phyloP scores from a whole-genome alignment of 768 basidiomycete species.

The Ramaria sp. region DNA sequence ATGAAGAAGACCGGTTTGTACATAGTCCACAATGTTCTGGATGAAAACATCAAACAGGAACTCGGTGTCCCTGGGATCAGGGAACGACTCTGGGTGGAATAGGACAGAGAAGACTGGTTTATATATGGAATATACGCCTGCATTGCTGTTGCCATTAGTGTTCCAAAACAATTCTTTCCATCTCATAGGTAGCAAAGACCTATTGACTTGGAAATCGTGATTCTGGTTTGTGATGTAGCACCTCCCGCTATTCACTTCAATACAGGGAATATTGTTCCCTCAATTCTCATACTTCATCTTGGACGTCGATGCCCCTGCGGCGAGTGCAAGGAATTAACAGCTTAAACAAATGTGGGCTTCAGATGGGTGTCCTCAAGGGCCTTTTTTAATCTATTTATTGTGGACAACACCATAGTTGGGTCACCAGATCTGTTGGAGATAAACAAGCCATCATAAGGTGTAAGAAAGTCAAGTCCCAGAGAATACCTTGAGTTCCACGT shows the following conservation, averaged over 20 bases:
- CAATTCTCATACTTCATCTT: conserved; percentile 99
- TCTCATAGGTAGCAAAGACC: conserved; percentile 58
- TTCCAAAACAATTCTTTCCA: conserved; percentile 96
- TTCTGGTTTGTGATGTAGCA: conserved; percentile 99
- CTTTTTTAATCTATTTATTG: conserved; percentile 55
- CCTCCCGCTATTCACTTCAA: conserved; percentile 81
- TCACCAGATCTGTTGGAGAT: conserved; percentile 97
- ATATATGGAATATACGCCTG: conserved; percentile 88
- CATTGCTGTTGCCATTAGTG: conserved; percentile 95
- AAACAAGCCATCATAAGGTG: conserved; percentile 77
- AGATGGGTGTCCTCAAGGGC: conserved; percentile 59
- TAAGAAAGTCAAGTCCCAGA: conserved; percentile 93
- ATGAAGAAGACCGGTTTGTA: conserved; percentile 39
- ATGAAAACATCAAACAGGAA: conserved; percentile 98
- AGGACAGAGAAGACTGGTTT: conserved; percentile 98
- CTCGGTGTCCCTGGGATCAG: conserved; percentile 95
- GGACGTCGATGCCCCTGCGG: conserved; percentile 85
- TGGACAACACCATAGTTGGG: conserved; percentile 70
- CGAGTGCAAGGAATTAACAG: conserved; percentile 92
- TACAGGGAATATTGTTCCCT: conserved; percentile 98
- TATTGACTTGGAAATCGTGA: conserved; percentile 94
- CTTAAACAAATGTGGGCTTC: conserved; percentile 90
- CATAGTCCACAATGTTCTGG: conserved; percentile 71
- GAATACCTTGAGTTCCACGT: conserved; percentile 92
- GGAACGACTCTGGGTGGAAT: conserved; percentile 96